A percentile compares a stretch with the other conserved stretches of the same genome.
Evolutionary conservation across 129 eudicot species (phyloP).

Genomic region (Tagetes erecta): DNA sequence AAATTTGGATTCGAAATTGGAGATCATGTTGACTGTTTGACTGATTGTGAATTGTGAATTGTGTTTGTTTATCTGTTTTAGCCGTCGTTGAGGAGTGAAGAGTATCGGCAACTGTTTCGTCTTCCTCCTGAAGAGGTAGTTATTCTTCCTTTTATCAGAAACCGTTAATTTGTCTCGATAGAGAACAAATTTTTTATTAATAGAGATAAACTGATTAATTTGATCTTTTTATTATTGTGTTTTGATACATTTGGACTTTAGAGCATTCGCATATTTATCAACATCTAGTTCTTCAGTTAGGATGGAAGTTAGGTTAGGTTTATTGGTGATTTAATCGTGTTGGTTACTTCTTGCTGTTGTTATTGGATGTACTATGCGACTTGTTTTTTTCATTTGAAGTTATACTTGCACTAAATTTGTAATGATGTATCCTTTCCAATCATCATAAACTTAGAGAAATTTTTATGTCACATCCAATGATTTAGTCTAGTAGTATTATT

Average conservation of each 20-base stretch:
- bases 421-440: not conserved
- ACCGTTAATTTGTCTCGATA: not conserved
- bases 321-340: slow-evolving; percentile 15
- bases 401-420: not conserved
- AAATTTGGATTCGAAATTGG: slow-evolving; percentile 8
- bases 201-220: not conserved
- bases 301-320: slow-evolving; percentile 15
- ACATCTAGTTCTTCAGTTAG: slow-evolving; percentile 9
- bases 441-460: slow-evolving; percentile 14
- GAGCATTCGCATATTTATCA: not conserved
- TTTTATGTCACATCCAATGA: not conserved
- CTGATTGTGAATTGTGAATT: slow-evolving; percentile 1
- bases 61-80: slow-evolving; percentile 26
- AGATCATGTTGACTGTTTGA: slow-evolving; percentile 16
- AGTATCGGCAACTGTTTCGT: slow-evolving; percentile 85
- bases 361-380: slow-evolving; percentile 20
- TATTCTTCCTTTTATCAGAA: not conserved
- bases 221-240: slow-evolving; percentile 11
- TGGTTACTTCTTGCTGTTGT: slow-evolving; percentile 12
- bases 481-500: not conserved
- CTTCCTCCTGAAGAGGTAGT: slow-evolving; percentile 84
- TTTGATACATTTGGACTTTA: slow-evolving; percentile 6
- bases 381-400: not conserved
- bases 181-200: not conserved
- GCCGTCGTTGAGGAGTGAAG: slow-evolving; percentile 65